These are phyloP conservation scores for Phytophthora sojae DNA, from an alignment of 352 stramenopile species.

Conservation along the genomic window DNA sequence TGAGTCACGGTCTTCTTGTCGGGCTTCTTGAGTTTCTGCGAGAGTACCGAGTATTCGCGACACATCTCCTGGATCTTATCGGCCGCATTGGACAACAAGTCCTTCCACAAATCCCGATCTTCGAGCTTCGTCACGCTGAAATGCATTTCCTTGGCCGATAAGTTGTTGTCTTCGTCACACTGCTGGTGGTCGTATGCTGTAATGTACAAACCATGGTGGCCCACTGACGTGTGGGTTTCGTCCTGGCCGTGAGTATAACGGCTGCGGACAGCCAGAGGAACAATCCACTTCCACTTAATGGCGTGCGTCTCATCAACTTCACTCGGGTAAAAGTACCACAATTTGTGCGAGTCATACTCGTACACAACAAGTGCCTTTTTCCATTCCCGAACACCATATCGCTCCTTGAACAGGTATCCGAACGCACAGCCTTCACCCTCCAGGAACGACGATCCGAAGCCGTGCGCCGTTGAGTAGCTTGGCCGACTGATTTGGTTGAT, in stretches of 20 bases:
- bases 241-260: slow-evolving; percentile 88
- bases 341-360: slow-evolving; percentile 87
- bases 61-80: slow-evolving; percentile 72
- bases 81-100: slow-evolving; percentile 67
- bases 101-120: slow-evolving; percentile 84
- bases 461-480: slow-evolving; percentile 82
- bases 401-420: slow-evolving; percentile 87
- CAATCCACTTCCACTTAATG: slow-evolving; percentile 91
- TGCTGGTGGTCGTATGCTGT: slow-evolving; percentile 84
- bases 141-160: slow-evolving; percentile 75
- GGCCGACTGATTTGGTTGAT: slow-evolving; percentile 89
- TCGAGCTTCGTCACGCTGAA: slow-evolving; percentile 89
- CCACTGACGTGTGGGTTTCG: slow-evolving; percentile 83
- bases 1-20: slow-evolving; percentile 86
- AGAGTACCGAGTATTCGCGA: slow-evolving; percentile 69
- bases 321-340: slow-evolving; percentile 91
- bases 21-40: slow-evolving; percentile 81
- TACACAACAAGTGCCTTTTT: slow-evolving; percentile 89
- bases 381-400: slow-evolving; percentile 66
- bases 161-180: slow-evolving; percentile 50
- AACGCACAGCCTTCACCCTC: slow-evolving; percentile 85
- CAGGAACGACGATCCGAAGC: slow-evolving; percentile 89
- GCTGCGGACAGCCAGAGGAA: slow-evolving; percentile 73
- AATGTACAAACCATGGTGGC: slow-evolving; percentile 86
- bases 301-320: slow-evolving; percentile 82